phyloP scores from a whole-genome alignment of 495 filamentous ascomycete genomes.

The Talaromyces stipitatus region DNA sequence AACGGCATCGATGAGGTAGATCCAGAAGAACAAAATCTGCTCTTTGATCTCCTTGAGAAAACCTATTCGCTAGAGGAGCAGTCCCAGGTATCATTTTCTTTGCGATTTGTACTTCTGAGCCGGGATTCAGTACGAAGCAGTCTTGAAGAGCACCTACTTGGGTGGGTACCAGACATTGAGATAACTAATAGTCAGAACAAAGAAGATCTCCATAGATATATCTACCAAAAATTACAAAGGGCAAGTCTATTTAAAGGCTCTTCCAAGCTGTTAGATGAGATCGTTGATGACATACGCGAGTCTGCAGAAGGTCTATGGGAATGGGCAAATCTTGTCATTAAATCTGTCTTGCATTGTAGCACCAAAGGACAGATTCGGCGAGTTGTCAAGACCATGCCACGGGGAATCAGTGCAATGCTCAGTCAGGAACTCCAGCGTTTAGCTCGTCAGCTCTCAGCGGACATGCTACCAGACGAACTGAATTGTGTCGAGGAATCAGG shows the following conservation, averaged over 20 bases:
- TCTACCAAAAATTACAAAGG: neutral
- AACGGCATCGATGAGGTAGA: neutral
- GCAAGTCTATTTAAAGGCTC: neutral
- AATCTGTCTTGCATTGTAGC: constrained; percentile 6
- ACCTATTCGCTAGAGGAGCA: neutral
- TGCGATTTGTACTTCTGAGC: neutral
- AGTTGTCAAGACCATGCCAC: constrained; percentile 6
- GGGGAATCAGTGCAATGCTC: constrained; percentile 11
- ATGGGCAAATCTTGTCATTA: constrained; percentile 16
- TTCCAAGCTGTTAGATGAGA: constrained; percentile 6
- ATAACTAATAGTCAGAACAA: neutral
- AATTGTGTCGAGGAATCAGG: neutral
- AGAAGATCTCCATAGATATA: neutral
- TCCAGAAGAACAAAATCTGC: neutral
- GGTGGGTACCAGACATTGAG: neutral
- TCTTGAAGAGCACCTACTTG: neutral
- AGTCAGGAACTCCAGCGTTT: constrained; percentile 10
- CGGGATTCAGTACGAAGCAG: neutral
- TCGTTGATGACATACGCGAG: constrained; percentile 1
- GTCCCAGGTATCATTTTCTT: neutral
- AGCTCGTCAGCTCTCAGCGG: constrained; percentile 1
- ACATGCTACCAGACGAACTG: neutral
- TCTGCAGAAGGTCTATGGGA: constrained; percentile 15
- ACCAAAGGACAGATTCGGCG: constrained; percentile 12
- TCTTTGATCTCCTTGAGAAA: neutral